Base-by-base conservation (phyloP, 768 basidiomycete genomes). In the Leccinellum albellum region DNA sequence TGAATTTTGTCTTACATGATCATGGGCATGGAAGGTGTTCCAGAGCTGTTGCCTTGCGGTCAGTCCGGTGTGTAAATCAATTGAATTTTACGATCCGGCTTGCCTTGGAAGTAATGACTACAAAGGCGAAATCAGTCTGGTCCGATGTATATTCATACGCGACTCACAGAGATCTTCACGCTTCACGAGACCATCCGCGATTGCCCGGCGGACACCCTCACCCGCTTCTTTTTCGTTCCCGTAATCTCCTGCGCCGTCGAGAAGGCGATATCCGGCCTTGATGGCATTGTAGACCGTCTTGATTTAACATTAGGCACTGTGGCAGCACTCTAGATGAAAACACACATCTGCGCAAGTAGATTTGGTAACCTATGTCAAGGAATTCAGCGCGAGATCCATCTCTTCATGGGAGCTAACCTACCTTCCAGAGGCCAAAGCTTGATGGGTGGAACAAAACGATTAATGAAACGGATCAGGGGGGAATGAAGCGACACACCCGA, bases 181-280 rank as follows among this genome's bases (percentile, higher is more conserved):
- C 73, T 89, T 92, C 56, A 96, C 88, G 35, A 94, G 68, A 14
- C 93, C 91, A 7, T 92, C 90, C 40, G 75, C 69, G 61, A 94
- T 81, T n/a, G 91, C 92, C 14, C 85, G 83, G 52, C 77, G 79
- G 56, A 94, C 80, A 61, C 92, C 92, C 64, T 85, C 79, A 2
- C 89, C 91, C 5, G 88, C 87, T 31, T 93, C 85, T 66, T 86
- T 89, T 74, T 96, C 94, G 61, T 96, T 95, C 8, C 89, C 92
- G 70, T 93, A 94, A 74, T 91, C 90, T 62, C 84, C 83, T 31
- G 91, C 91, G 58, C 89, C 87, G 55, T 94, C 92, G 54, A 96
- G 78, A 54, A 96, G 87, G 59, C 93, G 85, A 70, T 92, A 94
- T 1, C 94, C 93, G 24, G 79, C 77, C 70, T 91, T 91, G 75